Evolutionary conservation across 495 filamentous ascomycete genomes (phyloP), one percentile per base, ranked within the genome.

Genomic region (Neurospora sp.): DNA sequence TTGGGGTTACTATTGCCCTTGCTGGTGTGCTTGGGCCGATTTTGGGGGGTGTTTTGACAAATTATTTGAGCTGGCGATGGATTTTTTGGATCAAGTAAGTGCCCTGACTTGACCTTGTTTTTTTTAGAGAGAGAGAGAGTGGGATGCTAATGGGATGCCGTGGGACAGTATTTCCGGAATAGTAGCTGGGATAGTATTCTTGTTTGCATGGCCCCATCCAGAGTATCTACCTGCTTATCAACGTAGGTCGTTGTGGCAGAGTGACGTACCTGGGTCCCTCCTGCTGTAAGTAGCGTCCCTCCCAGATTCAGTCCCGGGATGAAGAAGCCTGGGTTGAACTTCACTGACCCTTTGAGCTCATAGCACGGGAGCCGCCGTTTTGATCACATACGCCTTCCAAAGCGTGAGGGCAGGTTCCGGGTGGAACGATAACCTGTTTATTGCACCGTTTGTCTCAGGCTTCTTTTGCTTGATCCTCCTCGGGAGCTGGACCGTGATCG

Each of bases 21-120:
- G 70, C 80, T 5, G 82, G 82, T 20, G 79, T 83, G 10, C 66
- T 88, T 16, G 91, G 91, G 0, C 91, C 91, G 6, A 79, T 93
- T 1, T 79, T 92, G 7, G 91, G 91, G 8, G 91, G 91, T 27
- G 78, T 86, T 0, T 86, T 93, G 74, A 87, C 91, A 0, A 76
- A 92, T 62, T 84, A 86, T 35, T 79, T 88, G 0, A 84, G 83
- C 23, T 93, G 91, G 91, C 77, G 90, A 70, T 93, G 91, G 90
- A 84, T 85, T 1, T 93, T 91, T 79, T 92, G 88, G 88, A 88
- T 93, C 80, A 92, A 92, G 81, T 83, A 16, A 49, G 79, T 78
- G n/a, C 60, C 14, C 20, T 71, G 60, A 41, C 20, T 0, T 70
- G n/a, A 1, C 18, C 42, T 10, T n/a, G n/a, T n/a, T 3, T 18